Conservation (phyloP, 2,329 filamentous ascomycete species). For the Microdochium trichocladiopsis region DNA sequence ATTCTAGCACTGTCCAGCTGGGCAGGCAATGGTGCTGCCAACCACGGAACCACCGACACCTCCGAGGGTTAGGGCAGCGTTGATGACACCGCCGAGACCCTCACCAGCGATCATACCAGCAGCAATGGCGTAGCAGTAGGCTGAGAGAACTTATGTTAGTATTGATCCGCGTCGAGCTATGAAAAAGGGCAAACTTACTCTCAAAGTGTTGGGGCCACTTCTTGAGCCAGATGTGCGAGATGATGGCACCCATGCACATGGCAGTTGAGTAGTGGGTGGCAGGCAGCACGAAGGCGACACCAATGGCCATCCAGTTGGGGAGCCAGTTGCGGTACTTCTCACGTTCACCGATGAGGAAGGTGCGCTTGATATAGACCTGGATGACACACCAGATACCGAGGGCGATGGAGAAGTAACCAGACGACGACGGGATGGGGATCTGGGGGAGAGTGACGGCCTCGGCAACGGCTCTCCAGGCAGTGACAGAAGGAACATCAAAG, state of each 20-base stretch:
- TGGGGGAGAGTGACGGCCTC: constrained; percentile 48
- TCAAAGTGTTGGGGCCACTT: constrained; percentile 41
- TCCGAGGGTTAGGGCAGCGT: constrained; percentile 37
- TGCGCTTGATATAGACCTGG: constrained; percentile 47
- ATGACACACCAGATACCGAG: constrained; percentile 41
- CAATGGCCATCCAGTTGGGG: constrained; percentile 57
- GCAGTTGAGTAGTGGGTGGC: constrained; percentile 51
- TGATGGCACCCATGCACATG: constrained; percentile 47
- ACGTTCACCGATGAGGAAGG: constrained; percentile 40
- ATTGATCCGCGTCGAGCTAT: background rate
- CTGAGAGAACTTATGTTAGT: background rate
- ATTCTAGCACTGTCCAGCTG: constrained; percentile 16
- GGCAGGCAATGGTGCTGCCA: constrained; percentile 2
- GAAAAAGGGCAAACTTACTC: constrained; percentile 12
- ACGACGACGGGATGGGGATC: constrained; percentile 47
- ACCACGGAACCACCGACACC: constrained; percentile 8
- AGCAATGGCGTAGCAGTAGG: constrained; percentile 49
- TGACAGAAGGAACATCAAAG: constrained; percentile 40
- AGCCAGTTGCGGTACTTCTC: constrained; percentile 50
- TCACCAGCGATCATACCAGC: constrained; percentile 57
- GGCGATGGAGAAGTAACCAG: constrained; percentile 48
- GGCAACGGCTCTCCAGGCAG: constrained; percentile 43
- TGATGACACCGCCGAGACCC: constrained; percentile 55
- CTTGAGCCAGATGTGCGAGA: constrained; percentile 47
- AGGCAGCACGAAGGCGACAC: constrained; percentile 51